Percentiles rank a stretch among this genome's conserved stretches.
These are phyloP conservation scores for Blakeslea trispora DNA, from an alignment of 371 early-diverging fungal genomes.

Conservation along the genomic window DNA sequence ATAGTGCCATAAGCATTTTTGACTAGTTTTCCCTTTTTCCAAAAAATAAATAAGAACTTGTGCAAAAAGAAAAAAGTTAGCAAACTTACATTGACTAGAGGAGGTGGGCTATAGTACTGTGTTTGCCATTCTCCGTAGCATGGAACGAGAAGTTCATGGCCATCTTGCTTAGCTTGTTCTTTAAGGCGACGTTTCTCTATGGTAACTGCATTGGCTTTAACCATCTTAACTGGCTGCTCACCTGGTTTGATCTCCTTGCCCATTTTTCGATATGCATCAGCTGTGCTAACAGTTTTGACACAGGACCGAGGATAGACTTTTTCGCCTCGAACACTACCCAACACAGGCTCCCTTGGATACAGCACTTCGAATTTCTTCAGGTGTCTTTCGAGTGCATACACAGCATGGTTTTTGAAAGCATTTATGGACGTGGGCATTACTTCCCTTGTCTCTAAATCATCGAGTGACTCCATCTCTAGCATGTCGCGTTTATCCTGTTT, in stretches of 20 bases:
- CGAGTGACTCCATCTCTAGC: conserved; percentile 57
- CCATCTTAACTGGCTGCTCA: conserved; percentile 68
- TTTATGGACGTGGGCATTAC: conserved; percentile 79
- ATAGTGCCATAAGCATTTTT: conserved; percentile 79
- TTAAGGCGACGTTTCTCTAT: conserved; percentile 53
- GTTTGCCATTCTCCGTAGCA: conserved; percentile 93
- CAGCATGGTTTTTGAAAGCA: conserved; percentile 79
- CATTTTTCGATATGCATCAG: conserved; percentile 68
- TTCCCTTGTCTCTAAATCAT: conserved; percentile 48
- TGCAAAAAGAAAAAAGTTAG: no score
- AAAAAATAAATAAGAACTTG: conserved; percentile 1
- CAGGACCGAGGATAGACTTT: conserved; percentile 75
- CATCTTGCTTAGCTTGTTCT: conserved; percentile 51
- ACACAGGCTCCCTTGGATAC: conserved; percentile 58
- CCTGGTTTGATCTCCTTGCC: conserved; percentile 55
- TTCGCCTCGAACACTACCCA: conserved; percentile 80
- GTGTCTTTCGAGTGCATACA: conserved; percentile 87
- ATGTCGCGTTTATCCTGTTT: conserved; percentile 33
- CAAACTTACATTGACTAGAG: conserved; percentile 67
- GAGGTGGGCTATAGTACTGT: conserved; percentile 59
- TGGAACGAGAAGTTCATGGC: conserved; percentile 31
- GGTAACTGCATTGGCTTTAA: conserved; percentile 67
- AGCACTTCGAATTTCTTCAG: conserved; percentile 75
- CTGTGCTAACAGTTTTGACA: conserved; percentile 61
- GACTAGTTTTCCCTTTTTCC: conserved; percentile 72